Evolutionary conservation across 345 rosid species (phyloP), one percentile per base, ranked within the genome.

Genomic region (Angophora floribunda): DNA sequence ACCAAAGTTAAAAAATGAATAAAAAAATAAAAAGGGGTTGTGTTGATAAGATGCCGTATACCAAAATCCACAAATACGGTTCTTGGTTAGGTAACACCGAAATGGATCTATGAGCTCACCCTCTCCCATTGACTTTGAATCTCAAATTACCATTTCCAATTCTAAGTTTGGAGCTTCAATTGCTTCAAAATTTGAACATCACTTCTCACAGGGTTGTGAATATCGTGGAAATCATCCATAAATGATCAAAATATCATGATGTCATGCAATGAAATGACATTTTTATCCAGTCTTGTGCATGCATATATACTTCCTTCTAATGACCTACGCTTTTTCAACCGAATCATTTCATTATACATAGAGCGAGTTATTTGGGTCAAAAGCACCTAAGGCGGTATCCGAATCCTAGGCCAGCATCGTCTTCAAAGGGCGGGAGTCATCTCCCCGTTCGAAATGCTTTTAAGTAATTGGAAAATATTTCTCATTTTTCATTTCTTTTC

Each of bases 251-350:
- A 67, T 67, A 36, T 36, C 5, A 5, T 17, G 3, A 19, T 49
- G 9, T 9, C 21, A 21, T 19, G 14, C 28, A 41, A 19, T 5
- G 7, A 41, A 4, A 7, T 19, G 1, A 0, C 7, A 3, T 36
- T 75, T 36, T 13, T 3, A 75, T 75, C 24, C 1, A 5, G 26
- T 9, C 47, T 19, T 1, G 28, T 36, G 47, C 14, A 2, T 36
- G 5, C 47, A 19, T 36, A 0, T 1, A 0, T 36, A 9, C 13
- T 9, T 3, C 1, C 45, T 75, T 36, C 3, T 5, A 9, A 75
- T 3, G 4, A 5, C 36, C 22, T 22, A 36, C 9, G 11, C 47
- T 36, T 75, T 75, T 36, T 75, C 49, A 19, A 2, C 13, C 13
- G 12, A 7, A 75, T 75, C 44, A 75, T 36, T 17, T 75, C 7